phyloP scores from a whole-genome alignment of 805 yeast species.

The Ogataea methylovora region DNA sequence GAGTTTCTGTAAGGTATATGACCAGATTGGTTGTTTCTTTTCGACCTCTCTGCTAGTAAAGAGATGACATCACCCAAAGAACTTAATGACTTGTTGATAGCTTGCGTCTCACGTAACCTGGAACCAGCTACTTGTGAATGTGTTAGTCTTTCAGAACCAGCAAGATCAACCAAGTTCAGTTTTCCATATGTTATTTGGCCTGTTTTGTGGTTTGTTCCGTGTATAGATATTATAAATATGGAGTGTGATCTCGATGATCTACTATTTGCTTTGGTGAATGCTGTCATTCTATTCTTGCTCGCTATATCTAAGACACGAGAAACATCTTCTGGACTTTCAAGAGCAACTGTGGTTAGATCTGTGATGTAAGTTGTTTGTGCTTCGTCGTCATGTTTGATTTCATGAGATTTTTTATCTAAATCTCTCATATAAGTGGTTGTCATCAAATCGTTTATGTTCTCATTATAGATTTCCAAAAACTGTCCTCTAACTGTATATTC shows the following conservation, averaged over 20 bases:
- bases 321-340: conserved; percentile 38
- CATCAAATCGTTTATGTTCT: conserved; percentile 65
- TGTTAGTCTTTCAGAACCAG: conserved; percentile 85
- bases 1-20: conserved; percentile 70
- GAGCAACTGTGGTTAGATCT: conserved; percentile 41
- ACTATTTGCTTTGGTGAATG: conserved; percentile 73
- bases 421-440: conserved; percentile 15
- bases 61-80: conserved; percentile 85
- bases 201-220: conserved; percentile 45
- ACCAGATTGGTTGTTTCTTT: conserved; percentile 21
- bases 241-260: conserved; percentile 90
- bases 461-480: conserved; percentile 87
- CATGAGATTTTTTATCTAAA: conserved; percentile 35
- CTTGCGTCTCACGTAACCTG: conserved; percentile 77
- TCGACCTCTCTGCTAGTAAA: conserved; percentile 41
- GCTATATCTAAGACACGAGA: conserved; percentile 45
- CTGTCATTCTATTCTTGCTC: conserved; percentile 59
- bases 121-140: conserved; percentile 75
- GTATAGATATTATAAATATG: conserved; percentile 57
- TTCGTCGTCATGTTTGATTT: conserved; percentile 62
- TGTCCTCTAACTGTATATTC: conserved; percentile 56
- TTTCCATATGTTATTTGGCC: conserved; percentile 47
- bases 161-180: conserved; percentile 80
- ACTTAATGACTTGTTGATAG: conserved; percentile 83
- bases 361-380: conserved; percentile 51